phyloP scores from a whole-genome alignment of 2,329 filamentous ascomycete genomes.

The Graphilbum sp. region DNA sequence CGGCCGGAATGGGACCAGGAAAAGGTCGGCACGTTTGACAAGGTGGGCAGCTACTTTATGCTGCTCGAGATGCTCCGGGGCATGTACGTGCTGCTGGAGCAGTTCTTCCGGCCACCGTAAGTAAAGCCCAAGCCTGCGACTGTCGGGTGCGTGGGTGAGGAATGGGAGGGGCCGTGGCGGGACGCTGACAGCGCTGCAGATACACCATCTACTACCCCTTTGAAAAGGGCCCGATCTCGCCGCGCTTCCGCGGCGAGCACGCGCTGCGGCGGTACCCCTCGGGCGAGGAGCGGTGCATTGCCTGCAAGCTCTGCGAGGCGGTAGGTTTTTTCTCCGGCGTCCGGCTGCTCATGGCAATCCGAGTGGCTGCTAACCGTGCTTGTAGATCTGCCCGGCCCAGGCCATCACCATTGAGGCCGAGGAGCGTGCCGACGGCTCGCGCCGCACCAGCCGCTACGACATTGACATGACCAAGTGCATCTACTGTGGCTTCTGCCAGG shows the following conservation, averaged over 20 bases:
- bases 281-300: slow-evolving; percentile 96
- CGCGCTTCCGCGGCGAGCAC: slow-evolving; percentile 95
- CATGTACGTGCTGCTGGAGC: slow-evolving; percentile 96
- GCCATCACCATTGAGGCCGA: slow-evolving; percentile 99
- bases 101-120: slow-evolving; percentile 96
- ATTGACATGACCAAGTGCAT: slow-evolving; percentile 99
- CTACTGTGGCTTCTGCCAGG: slow-evolving; percentile 98
- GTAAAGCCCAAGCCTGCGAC: slow-evolving; percentile 22
- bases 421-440: slow-evolving; percentile 88
- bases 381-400: slow-evolving; percentile 78
- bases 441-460: slow-evolving; percentile 92
- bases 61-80: slow-evolving; percentile 90
- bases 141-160: no score
- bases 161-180: neutral
- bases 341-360: neutral
- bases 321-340: slow-evolving; percentile 18
- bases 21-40: slow-evolving; percentile 62
- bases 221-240: slow-evolving; percentile 96
- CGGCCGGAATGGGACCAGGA: slow-evolving; percentile 68
- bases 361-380: neutral
- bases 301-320: slow-evolving; percentile 98
- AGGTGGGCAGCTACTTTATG: slow-evolving; percentile 84
- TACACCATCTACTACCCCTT: slow-evolving; percentile 99
- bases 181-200: slow-evolving; percentile 34
- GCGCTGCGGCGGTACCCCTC: slow-evolving; percentile 91